phyloP scores from a whole-genome alignment of 805 yeast species.

The Sungouiella thailandica region DNA sequence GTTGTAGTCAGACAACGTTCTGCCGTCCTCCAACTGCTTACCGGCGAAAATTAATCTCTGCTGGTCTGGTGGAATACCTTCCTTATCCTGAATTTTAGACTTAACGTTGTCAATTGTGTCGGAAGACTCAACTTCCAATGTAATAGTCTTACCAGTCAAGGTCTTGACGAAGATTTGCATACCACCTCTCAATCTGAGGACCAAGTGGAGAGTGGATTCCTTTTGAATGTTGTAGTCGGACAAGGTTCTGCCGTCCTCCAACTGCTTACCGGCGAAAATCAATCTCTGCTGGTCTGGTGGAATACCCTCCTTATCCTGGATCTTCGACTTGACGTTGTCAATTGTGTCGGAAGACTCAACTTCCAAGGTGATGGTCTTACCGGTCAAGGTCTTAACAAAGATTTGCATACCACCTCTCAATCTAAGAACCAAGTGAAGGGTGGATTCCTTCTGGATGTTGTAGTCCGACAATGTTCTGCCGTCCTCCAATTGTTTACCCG shows the following conservation, averaged over 20 bases:
- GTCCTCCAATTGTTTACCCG: slow-evolving; percentile 7
- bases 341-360: slow-evolving; percentile 97
- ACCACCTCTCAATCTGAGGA: slow-evolving; percentile 50
- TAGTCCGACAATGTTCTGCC: slow-evolving; percentile 7
- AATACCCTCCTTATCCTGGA: slow-evolving; percentile 40
- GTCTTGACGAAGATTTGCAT: slow-evolving; percentile 26
- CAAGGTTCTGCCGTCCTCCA: slow-evolving; percentile 36
- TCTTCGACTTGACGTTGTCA: slow-evolving; percentile 68
- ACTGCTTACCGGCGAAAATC: slow-evolving; percentile 44
- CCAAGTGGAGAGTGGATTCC: slow-evolving; percentile 33
- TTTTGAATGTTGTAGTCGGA: slow-evolving; percentile 41
- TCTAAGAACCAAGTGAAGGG: slow-evolving; percentile 89
- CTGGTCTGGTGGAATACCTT: slow-evolving; percentile 11
- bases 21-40: slow-evolving; percentile 7
- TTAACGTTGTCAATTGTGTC: slow-evolving; percentile 8
- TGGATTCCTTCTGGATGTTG: slow-evolving; percentile 85
- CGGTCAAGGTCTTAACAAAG: slow-evolving; percentile 49
- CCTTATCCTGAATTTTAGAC: slow-evolving; percentile 16
- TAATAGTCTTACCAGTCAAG: slow-evolving; percentile 23
- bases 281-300: slow-evolving; percentile 44
- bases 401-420: slow-evolving; percentile 64
- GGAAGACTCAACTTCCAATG: slow-evolving; percentile 8
- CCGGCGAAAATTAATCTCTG: slow-evolving; percentile 5
- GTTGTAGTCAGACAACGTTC: slow-evolving; percentile 8
- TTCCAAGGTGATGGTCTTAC: slow-evolving; percentile 78